Percentiles rank a stretch among this genome's conserved stretches.
phyloP scores from a whole-genome alignment of 2,329 filamentous ascomycete species.

The Aureobasidium subglaciale region DNA sequence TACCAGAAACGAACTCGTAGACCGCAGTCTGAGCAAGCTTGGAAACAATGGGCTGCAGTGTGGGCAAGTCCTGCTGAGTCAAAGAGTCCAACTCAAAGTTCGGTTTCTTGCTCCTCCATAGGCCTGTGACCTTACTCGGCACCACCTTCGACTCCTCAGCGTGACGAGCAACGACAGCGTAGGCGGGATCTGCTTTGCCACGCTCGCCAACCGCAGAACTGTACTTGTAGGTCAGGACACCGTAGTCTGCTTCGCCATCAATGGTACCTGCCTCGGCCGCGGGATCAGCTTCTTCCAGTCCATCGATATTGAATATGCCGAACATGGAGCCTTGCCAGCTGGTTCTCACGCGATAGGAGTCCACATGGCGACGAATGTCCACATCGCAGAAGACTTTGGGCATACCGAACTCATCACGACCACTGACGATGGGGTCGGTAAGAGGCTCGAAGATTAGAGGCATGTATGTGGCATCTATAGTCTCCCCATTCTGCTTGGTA shows the following conservation, averaged over 20 bases:
- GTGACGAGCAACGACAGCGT: constrained; percentile 38
- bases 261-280: constrained; percentile 6
- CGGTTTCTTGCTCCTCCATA: constrained; percentile 34
- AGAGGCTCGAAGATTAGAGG: constrained; percentile 53
- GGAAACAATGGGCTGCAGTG: constrained; percentile 51
- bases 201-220: constrained; percentile 47
- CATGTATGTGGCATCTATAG: constrained; percentile 47
- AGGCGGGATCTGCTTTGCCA: constrained; percentile 48
- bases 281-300: constrained; percentile 15
- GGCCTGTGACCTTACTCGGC: not conserved
- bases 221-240: constrained; percentile 32
- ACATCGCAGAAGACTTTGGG: constrained; percentile 39
- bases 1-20: constrained; percentile 33
- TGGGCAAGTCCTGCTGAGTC: constrained; percentile 51
- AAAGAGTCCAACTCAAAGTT: constrained; percentile 42
- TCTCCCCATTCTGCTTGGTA: constrained; percentile 41
- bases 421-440: constrained; percentile 54
- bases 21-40: constrained; percentile 51
- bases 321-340: constrained; percentile 17
- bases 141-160: constrained; percentile 14
- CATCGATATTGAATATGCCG: constrained; percentile 13
- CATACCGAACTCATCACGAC: constrained; percentile 56
- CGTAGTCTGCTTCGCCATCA: constrained; percentile 17
- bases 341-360: constrained; percentile 16
- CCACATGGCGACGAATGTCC: constrained; percentile 14